These are phyloP conservation scores for Quercus dentata DNA, from an alignment of 306 rosid species.

Conservation along the genomic window DNA sequence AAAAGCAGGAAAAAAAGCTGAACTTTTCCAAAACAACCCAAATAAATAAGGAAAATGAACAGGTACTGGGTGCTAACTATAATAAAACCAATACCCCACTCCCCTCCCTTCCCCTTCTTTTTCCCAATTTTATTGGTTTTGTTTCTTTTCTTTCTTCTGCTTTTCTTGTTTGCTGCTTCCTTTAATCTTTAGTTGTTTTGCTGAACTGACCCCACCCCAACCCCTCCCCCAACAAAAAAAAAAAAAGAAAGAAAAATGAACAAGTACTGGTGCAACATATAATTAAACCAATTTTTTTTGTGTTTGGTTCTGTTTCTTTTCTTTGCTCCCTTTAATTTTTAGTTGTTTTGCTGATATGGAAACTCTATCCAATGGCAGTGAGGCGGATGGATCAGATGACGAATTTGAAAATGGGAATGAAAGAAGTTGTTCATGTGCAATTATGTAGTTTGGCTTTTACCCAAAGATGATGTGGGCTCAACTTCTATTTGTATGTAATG, in stretches of 20 bases:
- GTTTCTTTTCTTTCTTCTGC: not conserved
- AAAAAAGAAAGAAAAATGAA: too few relatives aligned
- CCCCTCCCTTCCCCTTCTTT: not conserved
- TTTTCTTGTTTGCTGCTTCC: not conserved
- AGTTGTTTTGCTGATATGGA: conserved; percentile 33
- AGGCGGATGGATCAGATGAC: conserved; percentile 75
- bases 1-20: not conserved
- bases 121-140: too few relatives aligned
- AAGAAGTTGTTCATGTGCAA: conserved; percentile 72
- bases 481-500: conserved; percentile 10
- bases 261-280: too few relatives aligned
- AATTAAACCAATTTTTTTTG: too few relatives aligned
- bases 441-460: conserved; percentile 62
- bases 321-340: not conserved
- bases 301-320: not conserved
- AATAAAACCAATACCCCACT: not conserved
- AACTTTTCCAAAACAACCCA: not conserved
- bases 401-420: conserved; percentile 73
- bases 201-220: not conserved
- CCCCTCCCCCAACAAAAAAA: too few relatives aligned
- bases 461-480: conserved; percentile 30
- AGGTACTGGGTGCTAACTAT: not conserved
- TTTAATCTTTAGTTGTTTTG: conserved; percentile 13
- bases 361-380: conserved; percentile 57
- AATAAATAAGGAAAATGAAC: not conserved